A percentile compares a stretch with the other conserved stretches of the same genome.
phyloP scores from a whole-genome alignment of 2,329 filamentous ascomycete species.

The Dactylella cylindrospora region DNA sequence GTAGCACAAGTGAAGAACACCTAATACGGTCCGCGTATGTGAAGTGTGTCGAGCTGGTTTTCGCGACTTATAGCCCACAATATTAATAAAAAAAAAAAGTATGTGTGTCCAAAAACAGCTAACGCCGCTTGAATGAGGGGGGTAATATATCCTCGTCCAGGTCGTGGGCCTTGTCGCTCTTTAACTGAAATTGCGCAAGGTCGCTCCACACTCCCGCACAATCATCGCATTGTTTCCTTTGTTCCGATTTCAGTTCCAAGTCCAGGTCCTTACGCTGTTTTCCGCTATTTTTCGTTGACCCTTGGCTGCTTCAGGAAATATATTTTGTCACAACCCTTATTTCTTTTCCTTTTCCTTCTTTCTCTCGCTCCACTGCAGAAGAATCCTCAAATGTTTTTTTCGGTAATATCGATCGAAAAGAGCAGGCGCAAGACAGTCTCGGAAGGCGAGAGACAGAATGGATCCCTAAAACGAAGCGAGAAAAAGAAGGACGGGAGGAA shows the following conservation, averaged over 20 bases:
- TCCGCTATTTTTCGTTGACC: too few species aligned
- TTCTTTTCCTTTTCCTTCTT: neutral
- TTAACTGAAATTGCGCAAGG: conserved; percentile 16
- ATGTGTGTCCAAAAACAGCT: conserved; percentile 1
- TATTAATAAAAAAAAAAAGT: neutral
- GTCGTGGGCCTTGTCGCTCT: conserved; percentile 8
- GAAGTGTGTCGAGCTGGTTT: conserved; percentile 18
- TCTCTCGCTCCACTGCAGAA: conserved; percentile 2
- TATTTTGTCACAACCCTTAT: too few species aligned
- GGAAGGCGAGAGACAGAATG: conserved; percentile 16
- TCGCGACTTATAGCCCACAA: conserved; percentile 8
- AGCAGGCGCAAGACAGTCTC: conserved; percentile 23
- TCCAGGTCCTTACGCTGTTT: too few species aligned
- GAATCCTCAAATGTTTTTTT: conserved; percentile 2
- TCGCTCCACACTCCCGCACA: conserved; percentile 8
- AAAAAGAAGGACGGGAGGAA: conserved; percentile 10
- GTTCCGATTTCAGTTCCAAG: neutral
- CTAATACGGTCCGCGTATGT: too few species aligned
- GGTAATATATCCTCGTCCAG: too few species aligned
- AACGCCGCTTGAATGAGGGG: too few species aligned
- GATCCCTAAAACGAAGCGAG: conserved; percentile 11
- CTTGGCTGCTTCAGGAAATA: too few species aligned
- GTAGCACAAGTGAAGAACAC: too few species aligned
- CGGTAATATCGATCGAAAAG: conserved; percentile 18
- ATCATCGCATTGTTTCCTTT: conserved; percentile 23